phyloP scores from a whole-genome alignment of 2,329 filamentous ascomycete species.

The Ascocoryne sarcoides region DNA sequence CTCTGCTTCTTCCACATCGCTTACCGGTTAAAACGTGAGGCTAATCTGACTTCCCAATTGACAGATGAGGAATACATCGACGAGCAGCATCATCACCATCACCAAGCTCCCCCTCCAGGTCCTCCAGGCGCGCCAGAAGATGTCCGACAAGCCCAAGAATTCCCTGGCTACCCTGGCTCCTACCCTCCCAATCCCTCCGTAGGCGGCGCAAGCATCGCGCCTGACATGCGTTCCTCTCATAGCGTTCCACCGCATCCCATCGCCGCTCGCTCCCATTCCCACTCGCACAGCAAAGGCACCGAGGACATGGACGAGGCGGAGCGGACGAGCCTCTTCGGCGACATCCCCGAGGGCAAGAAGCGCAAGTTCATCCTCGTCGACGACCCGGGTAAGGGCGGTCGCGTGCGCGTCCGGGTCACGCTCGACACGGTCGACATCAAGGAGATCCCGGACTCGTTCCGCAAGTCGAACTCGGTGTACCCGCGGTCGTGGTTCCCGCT shows the following conservation, averaged over 20 bases:
- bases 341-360: constrained; percentile 81
- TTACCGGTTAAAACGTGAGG: constrained; percentile 26
- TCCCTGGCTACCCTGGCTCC: constrained; percentile 55
- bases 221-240: constrained; percentile 40
- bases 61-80: constrained; percentile 54
- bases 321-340: constrained; percentile 69
- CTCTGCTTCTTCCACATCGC: constrained; percentile 12
- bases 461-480: constrained; percentile 80
- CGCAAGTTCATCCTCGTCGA: constrained; percentile 96
- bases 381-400: constrained; percentile 70
- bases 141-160: constrained; percentile 65
- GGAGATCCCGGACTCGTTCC: constrained; percentile 93
- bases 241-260: constrained; percentile 35
- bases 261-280: constrained; percentile 23
- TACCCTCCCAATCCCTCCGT: constrained; percentile 53
- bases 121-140: constrained; percentile 49
- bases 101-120: constrained; percentile 48
- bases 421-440: constrained; percentile 91
- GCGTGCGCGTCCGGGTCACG: constrained; percentile 82
- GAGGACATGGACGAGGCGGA: constrained; percentile 35
- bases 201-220: constrained; percentile 52
- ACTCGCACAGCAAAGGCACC: constrained; percentile 24
- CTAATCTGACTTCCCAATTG: constrained; percentile 25
- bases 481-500: constrained; percentile 87
- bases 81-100: constrained; percentile 59